These are phyloP conservation scores for Rosa chinensis DNA, from an alignment of 306 rosid species.

Conservation along the genomic window DNA sequence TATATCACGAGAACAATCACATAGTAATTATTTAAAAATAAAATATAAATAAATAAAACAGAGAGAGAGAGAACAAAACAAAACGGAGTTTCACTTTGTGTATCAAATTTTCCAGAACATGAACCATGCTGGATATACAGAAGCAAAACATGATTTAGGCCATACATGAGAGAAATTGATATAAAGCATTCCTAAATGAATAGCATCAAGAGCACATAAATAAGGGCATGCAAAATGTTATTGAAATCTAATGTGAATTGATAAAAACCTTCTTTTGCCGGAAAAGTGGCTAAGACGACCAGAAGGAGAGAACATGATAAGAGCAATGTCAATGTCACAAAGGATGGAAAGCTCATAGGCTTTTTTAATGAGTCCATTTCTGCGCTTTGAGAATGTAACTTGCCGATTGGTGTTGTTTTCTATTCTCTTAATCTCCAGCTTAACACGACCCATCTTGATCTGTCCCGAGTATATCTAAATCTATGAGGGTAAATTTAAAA, in stretches of 20 bases:
- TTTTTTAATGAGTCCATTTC: constrained; percentile 87
- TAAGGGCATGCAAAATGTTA: not conserved
- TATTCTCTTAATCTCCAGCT: constrained; percentile 80
- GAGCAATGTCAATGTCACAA: constrained; percentile 84
- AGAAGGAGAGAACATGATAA: constrained; percentile 76
- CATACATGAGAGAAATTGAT: not conserved
- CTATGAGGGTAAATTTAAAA: constrained; percentile 3
- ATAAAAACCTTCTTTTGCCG: constrained; percentile 54
- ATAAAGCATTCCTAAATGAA: no score
- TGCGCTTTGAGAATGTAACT: constrained; percentile 80
- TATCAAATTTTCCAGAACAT: constrained; percentile 1
- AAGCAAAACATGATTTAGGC: not conserved
- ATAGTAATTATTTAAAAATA: not conserved
- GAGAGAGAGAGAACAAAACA: not conserved
- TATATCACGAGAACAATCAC: not conserved
- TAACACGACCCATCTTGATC: constrained; percentile 75
- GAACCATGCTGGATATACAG: not conserved
- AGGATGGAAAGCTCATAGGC: constrained; percentile 77
- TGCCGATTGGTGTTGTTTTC: constrained; percentile 74
- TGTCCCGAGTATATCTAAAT: constrained; percentile 3
- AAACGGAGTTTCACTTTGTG: not conserved
- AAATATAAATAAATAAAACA: not conserved
- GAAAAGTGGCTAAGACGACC: constrained; percentile 69
- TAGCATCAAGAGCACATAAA: not conserved
- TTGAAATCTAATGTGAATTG: not conserved